A percentile compares a stretch with the other conserved stretches of the same genome.
Conservation (phyloP, 1,284 basidiomycete genomes). For the Puccinia coronata region DNA sequence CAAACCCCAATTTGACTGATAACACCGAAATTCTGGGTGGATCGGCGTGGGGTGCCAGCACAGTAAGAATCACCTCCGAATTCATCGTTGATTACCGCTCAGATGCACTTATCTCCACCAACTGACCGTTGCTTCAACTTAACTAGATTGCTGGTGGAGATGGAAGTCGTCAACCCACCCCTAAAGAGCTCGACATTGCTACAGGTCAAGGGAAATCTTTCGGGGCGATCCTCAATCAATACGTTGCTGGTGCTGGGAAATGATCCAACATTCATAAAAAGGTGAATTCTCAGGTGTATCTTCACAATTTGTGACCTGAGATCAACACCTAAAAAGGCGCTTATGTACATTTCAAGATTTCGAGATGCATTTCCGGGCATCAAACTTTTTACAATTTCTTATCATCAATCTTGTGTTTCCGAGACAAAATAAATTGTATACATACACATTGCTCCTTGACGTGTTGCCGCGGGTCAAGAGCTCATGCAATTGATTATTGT, state of each 20-base stretch:
- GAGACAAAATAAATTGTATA: too few relatives aligned
- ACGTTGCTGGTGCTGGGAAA: conserved; percentile 52
- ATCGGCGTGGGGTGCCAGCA: conserved; percentile 65
- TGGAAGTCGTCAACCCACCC: conserved; percentile 68
- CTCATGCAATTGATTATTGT: too few relatives aligned
- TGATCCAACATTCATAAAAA: neutral
- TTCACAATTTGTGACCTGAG: too few relatives aligned
- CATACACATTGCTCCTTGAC: too few relatives aligned
- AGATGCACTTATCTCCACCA: neutral
- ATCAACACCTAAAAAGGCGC: too few relatives aligned
- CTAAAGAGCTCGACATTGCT: conserved; percentile 70
- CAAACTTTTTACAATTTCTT: too few relatives aligned
- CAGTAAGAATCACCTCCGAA: neutral
- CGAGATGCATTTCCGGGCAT: too few relatives aligned
- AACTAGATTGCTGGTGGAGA: conserved; percentile 67
- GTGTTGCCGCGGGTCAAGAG: too few relatives aligned
- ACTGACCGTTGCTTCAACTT: neutral
- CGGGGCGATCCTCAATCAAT: conserved; percentile 63
- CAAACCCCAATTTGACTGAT: conserved; percentile 65
- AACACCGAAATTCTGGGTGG: conserved; percentile 66
- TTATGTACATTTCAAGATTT: too few relatives aligned
- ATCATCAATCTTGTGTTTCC: too few relatives aligned
- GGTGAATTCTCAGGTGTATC: too few relatives aligned
- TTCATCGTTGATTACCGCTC: neutral
- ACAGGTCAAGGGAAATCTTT: conserved; percentile 65